A percentile compares a stretch with the other conserved stretches of the same genome.
These are phyloP conservation scores for Penicillium psychrosexuale DNA, from an alignment of 2,329 filamentous ascomycete genomes.

Conservation along the genomic window DNA sequence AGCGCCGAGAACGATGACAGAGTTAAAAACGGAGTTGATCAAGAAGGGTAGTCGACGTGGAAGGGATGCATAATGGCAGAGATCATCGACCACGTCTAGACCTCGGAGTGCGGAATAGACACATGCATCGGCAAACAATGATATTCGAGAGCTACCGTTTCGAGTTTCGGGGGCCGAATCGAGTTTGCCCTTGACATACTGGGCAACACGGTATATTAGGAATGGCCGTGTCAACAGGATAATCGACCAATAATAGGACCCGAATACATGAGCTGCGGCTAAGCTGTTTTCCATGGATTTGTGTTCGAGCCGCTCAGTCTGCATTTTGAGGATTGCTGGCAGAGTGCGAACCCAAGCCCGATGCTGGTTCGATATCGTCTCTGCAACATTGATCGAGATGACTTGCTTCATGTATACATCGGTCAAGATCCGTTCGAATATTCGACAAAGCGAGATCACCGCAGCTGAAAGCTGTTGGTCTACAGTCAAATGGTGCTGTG, in stretches of 20 bases:
- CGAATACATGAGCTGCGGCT: constrained; percentile 50
- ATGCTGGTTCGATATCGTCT: constrained; percentile 43
- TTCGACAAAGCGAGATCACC: constrained; percentile 44
- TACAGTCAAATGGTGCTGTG: constrained; percentile 16
- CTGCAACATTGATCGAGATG: constrained; percentile 42
- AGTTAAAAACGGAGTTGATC: constrained; percentile 48
- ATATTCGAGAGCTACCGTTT: constrained; percentile 30
- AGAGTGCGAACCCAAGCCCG: constrained; percentile 42
- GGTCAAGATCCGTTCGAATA: constrained; percentile 43
- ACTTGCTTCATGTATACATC: constrained; percentile 45
- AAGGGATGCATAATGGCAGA: constrained; percentile 34
- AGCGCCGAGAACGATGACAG: constrained; percentile 45
- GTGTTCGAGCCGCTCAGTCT: constrained; percentile 45
- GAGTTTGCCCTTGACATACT: constrained; percentile 32
- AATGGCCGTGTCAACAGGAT: constrained; percentile 55
- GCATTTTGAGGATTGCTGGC: constrained; percentile 47
- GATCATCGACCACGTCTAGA: constrained; percentile 40
- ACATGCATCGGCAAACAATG: constrained; percentile 40
- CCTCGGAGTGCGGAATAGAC: constrained; percentile 46
- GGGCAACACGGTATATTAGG: constrained; percentile 51
- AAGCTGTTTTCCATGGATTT: constrained; percentile 37
- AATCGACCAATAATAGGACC: constrained; percentile 54
- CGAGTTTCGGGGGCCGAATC: constrained; percentile 23
- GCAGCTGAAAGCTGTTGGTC: constrained; percentile 49
- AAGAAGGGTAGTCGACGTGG: constrained; percentile 47